These are phyloP conservation scores for Ceratocystis colombiana DNA, from an alignment of 2,329 filamentous ascomycete species.

Conservation along the genomic window DNA sequence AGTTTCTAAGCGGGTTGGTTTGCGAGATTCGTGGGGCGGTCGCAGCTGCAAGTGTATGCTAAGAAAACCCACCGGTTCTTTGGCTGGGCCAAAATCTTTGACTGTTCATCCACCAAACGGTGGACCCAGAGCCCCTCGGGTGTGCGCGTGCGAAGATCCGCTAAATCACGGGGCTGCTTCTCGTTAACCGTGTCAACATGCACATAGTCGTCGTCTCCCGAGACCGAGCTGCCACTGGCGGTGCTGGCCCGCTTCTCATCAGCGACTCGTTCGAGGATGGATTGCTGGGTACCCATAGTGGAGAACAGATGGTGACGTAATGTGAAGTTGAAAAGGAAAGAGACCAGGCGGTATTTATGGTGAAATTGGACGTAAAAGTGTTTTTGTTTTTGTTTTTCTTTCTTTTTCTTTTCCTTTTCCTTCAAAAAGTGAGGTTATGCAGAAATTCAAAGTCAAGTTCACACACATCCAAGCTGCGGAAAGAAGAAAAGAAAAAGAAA, in stretches of 20 bases:
- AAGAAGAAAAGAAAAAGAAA: not conserved
- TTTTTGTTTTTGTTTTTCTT: too few relatives aligned
- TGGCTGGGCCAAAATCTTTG: slow-evolving; percentile 51
- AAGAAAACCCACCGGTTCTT: slow-evolving; percentile 47
- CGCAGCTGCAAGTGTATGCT: not conserved
- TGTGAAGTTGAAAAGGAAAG: not conserved
- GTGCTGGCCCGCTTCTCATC: not conserved
- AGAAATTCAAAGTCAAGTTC: not conserved
- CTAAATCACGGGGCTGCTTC: slow-evolving; percentile 22
- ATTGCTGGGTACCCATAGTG: slow-evolving; percentile 19
- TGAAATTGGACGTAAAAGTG: too few relatives aligned
- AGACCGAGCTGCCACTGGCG: not conserved
- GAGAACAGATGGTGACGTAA: not conserved
- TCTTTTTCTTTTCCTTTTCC: too few relatives aligned
- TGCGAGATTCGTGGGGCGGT: not conserved
- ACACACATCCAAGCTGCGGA: not conserved
- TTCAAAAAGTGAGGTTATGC: not conserved
- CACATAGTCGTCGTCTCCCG: slow-evolving; percentile 16
- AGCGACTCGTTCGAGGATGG: not conserved
- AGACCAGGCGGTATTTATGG: not conserved
- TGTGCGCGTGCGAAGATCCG: slow-evolving; percentile 24
- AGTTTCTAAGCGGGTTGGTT: too few relatives aligned
- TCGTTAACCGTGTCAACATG: slow-evolving; percentile 8
- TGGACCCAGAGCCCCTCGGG: slow-evolving; percentile 43
- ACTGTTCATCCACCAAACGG: slow-evolving; percentile 49